Percentiles rank a stretch among this genome's conserved stretches.
These are phyloP conservation scores for Drechslera avenae DNA, from an alignment of 2,329 filamentous ascomycete genomes.

Conservation along the genomic window DNA sequence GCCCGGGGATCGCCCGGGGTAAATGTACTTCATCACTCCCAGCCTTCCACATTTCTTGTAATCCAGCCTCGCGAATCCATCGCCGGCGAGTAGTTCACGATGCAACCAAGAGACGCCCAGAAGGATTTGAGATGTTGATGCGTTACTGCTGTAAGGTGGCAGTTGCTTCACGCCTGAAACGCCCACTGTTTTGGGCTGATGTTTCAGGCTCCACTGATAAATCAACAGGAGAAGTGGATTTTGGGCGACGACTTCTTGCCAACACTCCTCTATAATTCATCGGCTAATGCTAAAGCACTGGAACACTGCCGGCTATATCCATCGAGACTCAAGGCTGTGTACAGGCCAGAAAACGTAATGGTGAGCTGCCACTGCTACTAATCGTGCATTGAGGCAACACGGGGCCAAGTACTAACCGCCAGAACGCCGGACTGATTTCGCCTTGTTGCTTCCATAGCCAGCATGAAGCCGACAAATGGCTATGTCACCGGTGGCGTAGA, in stretches of 20 bases:
- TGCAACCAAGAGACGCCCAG: not conserved
- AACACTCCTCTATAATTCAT: not conserved
- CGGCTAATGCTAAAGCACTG: not conserved
- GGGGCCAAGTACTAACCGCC: not conserved
- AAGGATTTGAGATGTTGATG: not conserved
- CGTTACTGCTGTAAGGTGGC: not conserved
- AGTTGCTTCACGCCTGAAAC: conserved; percentile 6
- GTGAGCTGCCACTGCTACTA: not conserved
- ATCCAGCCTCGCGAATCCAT: not conserved
- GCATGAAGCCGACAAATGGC: not conserved
- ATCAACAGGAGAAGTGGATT: not conserved
- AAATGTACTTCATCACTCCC: not conserved
- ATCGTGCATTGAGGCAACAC: not conserved
- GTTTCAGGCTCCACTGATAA: conserved; percentile 5
- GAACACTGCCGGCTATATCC: not conserved
- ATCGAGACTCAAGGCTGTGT: not conserved
- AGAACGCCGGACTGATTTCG: not conserved
- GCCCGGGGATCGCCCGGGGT: not conserved
- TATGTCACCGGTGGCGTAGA: not conserved
- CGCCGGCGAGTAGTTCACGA: not conserved
- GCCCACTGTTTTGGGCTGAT: conserved; percentile 4
- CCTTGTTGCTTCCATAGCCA: not conserved
- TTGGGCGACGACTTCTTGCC: not conserved
- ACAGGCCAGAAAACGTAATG: not conserved
- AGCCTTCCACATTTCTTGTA: not conserved